Evolutionary conservation across 805 yeast species (phyloP), one percentile per base, ranked within the genome.

Genomic region (Candida palmyrensis): DNA sequence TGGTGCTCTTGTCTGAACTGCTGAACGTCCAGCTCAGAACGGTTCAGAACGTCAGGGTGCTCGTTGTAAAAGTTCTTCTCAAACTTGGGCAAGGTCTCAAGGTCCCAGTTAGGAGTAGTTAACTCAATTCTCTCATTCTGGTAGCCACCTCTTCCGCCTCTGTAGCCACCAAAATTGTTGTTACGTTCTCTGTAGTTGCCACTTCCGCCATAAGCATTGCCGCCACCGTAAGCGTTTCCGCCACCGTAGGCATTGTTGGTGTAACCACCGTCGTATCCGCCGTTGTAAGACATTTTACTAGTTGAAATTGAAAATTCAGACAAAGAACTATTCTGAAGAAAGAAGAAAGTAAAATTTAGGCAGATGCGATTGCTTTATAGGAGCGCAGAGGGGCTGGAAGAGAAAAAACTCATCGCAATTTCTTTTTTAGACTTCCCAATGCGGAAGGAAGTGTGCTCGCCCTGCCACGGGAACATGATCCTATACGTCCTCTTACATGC

Each of bases 1-100:
- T 87, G 90, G 59, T 81, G 71, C 50, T 79, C 79, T 40, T 73
- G 72, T 72, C 98, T 82, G 72, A 89, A 92, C 29, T 66, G 71
- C 18, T 55, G 61, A 45, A 92, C 73, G 39, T 90, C 97, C 23
- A 59, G 71, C 2, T 81, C 88, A 27, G 83, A 56, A 64, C 97
- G 84, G 29, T 64, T 68, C 39, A 85, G 62, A 41, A 92, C 97
- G 35, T 61, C 62, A 39, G 85, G 84, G 55, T 82, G 81, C 70
- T 92, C 98, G 42, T 71, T 70, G 69, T 92, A 92, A 57, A 92
- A 92, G 64, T 92, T 87, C 71, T 92, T 92, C 65, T 89, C 96
- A 56, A 92, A 92, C 55, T 79, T 78, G 49, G 96, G 95, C 54
- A 92, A 68, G 25, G 77, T 59, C 40, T 74, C 81, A 34, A 75